Base-by-base conservation (phyloP, 106 monocot genomes). In the Xerophyta viscosa region DNA sequence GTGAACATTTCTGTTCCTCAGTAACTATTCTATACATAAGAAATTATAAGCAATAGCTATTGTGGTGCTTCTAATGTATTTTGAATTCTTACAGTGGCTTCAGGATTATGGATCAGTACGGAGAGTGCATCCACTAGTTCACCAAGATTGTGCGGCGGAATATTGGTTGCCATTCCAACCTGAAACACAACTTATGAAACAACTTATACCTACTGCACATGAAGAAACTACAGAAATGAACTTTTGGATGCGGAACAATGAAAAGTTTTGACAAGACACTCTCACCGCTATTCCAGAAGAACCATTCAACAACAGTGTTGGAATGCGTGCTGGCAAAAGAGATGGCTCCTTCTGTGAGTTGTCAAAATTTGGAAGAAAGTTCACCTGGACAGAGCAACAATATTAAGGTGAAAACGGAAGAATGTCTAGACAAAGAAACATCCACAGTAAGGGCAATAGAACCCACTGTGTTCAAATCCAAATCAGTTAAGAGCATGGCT, bases 161-260 rank as follows among this genome's bases (percentile, higher is more conserved):
- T 89, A 67, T 96, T 96, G 65, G 96, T 96, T 24, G 96, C 96
- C 96, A 96, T 96, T 19, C 96, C 96, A 65, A 96, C 96, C 96
- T 96, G 49, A 20, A 42, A 60, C 20, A 29, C 61, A 9, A 49
- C 54, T 8, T 44, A 29, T 1, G 0, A 50, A 37, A 13, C 20
- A 31, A 59, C 45, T 15, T 25, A 2, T 28, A 20, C 25, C 44
- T 41, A 59, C 26, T 27, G 1, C 17, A 8, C 6, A 33, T 22
- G 2, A 37, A 41, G 6, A 6, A 11, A 26, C 18, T 25, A 52
- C 28, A 14, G 12, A 52, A 14, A 15, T 54, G 18, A n/a, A n/a
- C 33, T 33, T 33, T 33, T 33, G 33, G 28, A 41, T 30, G 29
- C 23, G 19, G 41, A 20, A 23, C 14, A 33, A 48, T 22, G 20